Percentiles rank a stretch among this genome's conserved stretches.
Evolutionary conservation across 2,329 filamentous ascomycete species (phyloP).

Genomic region (Aureobasidium sp.): DNA sequence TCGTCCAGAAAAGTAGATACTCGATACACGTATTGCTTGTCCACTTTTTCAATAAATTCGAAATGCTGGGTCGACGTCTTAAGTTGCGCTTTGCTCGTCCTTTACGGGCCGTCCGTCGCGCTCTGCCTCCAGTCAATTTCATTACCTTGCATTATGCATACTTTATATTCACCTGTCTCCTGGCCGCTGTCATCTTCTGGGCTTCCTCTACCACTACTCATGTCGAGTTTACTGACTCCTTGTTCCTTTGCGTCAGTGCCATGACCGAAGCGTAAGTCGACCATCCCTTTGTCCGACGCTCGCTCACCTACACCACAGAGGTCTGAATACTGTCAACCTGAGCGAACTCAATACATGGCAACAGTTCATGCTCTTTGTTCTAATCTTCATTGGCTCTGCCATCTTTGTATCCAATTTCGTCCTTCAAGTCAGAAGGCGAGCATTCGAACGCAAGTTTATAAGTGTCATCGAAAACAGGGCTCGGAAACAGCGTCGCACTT

Average conservation of each 20-base stretch:
- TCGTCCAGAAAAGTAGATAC: slow-evolving; percentile 6
- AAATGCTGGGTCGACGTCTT: slow-evolving; percentile 4
- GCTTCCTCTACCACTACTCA: slow-evolving; percentile 42
- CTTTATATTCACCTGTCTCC: slow-evolving; percentile 48
- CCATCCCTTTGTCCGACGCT: neutral
- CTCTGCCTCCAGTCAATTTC: slow-evolving; percentile 23
- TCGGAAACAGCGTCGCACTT: slow-evolving; percentile 11
- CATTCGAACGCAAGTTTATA: slow-evolving; percentile 54
- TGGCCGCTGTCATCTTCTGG: slow-evolving; percentile 55
- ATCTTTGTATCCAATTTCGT: slow-evolving; percentile 61
- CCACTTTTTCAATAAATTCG: neutral
- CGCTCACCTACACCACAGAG: slow-evolving; percentile 23
- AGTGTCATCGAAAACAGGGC: slow-evolving; percentile 36
- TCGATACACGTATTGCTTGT: neutral
- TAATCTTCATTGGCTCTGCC: slow-evolving; percentile 57
- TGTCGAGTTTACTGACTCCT: slow-evolving; percentile 53
- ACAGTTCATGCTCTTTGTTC: slow-evolving; percentile 54
- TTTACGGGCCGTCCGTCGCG: slow-evolving; percentile 5
- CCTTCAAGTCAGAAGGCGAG: slow-evolving; percentile 49
- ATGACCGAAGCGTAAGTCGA: slow-evolving; percentile 49
- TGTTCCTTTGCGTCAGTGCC: slow-evolving; percentile 58
- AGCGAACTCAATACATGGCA: slow-evolving; percentile 58
- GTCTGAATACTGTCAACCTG: slow-evolving; percentile 59
- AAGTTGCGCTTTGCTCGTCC: slow-evolving; percentile 10
- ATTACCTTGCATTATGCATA: slow-evolving; percentile 54